Percentiles rank a stretch among this genome's conserved stretches.
Conservation (phyloP, 768 basidiomycete species). For the Filobasidium floriforme region DNA sequence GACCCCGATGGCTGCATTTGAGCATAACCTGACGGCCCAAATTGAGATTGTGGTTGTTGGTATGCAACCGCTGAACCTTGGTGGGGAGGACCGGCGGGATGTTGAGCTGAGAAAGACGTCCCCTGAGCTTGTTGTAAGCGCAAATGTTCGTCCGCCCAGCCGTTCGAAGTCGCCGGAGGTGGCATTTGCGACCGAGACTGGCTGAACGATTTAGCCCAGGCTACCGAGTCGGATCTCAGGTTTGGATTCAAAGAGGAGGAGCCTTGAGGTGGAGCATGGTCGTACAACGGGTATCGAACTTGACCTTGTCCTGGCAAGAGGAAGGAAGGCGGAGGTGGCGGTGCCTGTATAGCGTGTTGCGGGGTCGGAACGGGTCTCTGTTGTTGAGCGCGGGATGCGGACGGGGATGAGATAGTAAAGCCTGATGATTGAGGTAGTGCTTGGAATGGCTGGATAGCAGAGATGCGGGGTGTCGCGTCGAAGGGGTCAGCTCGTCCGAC, state of each 20-base stretch:
- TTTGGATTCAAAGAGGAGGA: too few species aligned
- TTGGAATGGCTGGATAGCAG: conserved; percentile 12
- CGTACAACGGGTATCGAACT: too few species aligned
- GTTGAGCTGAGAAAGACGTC: background rate
- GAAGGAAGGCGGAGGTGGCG: background rate
- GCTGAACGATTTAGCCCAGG: background rate
- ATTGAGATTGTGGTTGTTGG: too few species aligned
- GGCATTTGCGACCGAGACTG: background rate
- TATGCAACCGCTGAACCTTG: too few species aligned
- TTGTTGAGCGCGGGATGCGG: background rate
- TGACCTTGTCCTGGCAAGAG: too few species aligned
- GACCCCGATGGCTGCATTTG: background rate
- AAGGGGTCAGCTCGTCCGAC: background rate
- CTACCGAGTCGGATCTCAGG: too few species aligned
- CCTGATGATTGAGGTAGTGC: background rate
- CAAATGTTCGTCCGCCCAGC: background rate
- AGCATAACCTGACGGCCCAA: background rate
- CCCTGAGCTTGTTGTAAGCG: background rate
- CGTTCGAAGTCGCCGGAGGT: background rate
- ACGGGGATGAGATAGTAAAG: background rate
- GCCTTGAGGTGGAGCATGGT: too few species aligned
- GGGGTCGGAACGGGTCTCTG: background rate
- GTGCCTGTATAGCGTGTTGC: background rate
- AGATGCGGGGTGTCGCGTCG: too few species aligned
- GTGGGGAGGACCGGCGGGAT: too few species aligned